Conservation (phyloP, 1,139 yeast species). For the Saccharomyces hybrid region DNA sequence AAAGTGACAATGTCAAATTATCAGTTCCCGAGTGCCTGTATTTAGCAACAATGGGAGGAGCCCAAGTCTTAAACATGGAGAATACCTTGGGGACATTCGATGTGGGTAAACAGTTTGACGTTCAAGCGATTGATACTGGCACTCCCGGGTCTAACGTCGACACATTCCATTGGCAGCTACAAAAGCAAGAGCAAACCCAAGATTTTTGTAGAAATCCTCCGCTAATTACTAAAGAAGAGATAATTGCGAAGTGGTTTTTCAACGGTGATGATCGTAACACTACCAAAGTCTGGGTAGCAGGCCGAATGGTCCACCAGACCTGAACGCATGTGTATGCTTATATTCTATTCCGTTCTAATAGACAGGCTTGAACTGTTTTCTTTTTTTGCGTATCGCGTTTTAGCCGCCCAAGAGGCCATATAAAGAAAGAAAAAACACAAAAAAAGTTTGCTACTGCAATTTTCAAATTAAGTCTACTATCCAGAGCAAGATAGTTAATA, state of each 20-base stretch:
- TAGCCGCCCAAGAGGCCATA: background rate
- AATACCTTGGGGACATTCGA: slow-evolving; percentile 61
- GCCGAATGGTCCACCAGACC: slow-evolving; percentile 35
- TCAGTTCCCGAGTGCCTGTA: slow-evolving; percentile 65
- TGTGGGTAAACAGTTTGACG: slow-evolving; percentile 75
- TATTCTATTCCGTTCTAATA: background rate
- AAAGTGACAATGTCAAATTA: slow-evolving; percentile 42
- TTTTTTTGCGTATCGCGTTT: background rate
- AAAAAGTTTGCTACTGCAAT: background rate
- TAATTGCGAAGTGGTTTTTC: slow-evolving; percentile 87
- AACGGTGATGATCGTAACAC: slow-evolving; percentile 92
- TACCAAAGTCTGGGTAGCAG: slow-evolving; percentile 73
- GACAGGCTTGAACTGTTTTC: background rate
- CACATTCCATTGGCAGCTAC: slow-evolving; percentile 60
- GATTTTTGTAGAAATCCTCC: slow-evolving; percentile 6
- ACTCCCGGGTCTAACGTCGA: slow-evolving; percentile 54
- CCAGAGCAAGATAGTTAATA: background rate
- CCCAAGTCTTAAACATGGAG: slow-evolving; percentile 59
- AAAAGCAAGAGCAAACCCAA: background rate
- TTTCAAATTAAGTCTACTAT: background rate
- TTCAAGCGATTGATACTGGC: slow-evolving; percentile 63
- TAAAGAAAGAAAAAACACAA: background rate
- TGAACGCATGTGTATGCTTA: background rate
- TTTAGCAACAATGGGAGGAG: slow-evolving; percentile 88
- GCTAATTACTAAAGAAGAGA: slow-evolving; percentile 35